Evolutionary conservation across 2,329 filamentous ascomycete genomes (phyloP), one percentile per base, ranked within the genome.

Genomic region (Fusarium longipes): DNA sequence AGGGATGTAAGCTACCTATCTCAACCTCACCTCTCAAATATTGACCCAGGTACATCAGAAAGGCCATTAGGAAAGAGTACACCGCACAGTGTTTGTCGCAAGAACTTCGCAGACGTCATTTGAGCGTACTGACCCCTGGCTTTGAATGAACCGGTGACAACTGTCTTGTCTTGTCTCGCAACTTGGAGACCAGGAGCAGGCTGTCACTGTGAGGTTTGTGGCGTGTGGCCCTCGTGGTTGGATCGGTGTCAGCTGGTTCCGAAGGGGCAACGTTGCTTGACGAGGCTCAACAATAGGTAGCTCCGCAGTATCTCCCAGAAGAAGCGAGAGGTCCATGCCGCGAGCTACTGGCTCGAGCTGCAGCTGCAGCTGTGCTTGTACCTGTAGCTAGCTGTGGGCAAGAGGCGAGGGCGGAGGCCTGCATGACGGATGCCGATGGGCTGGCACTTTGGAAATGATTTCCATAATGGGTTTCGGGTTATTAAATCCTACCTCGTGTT

Each of bases 351-450:
- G 44, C 44, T 48, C n/a, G 20, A 47, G 38, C 47, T 60, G 49
- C 63, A 70, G 52, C 54, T 55, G 49, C 53, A 55, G 52, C 22
- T 33, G 24, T 29, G 35, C 30, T 30, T 48, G 44, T 39, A 15
- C 38, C 58, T 64, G 63, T 67, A 65, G 62, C 58, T 20, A 38
- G 40, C 58, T 64, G 63, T 66, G 62, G 64, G 49, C 52, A 47
- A 44, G 63, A 67, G 63, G 63, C 59, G 65, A 66, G 40, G 52
- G 47, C 61, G 60, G 38, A 70, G 53, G 63, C 63, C 57, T 73
- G 70, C 70, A 72, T 70, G 43, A 51, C 42, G 53, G 44, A 57
- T 57, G 63, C 65, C 67, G 47, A 57, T 58, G 27, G 51, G 33
- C 32, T 65, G 64, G 64, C 42, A 67, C 63, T 44, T 43, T 64